Evolutionary conservation across 345 rosid species (phyloP), one percentile per base, ranked within the genome.

Genomic region (Erodium maritimum): DNA sequence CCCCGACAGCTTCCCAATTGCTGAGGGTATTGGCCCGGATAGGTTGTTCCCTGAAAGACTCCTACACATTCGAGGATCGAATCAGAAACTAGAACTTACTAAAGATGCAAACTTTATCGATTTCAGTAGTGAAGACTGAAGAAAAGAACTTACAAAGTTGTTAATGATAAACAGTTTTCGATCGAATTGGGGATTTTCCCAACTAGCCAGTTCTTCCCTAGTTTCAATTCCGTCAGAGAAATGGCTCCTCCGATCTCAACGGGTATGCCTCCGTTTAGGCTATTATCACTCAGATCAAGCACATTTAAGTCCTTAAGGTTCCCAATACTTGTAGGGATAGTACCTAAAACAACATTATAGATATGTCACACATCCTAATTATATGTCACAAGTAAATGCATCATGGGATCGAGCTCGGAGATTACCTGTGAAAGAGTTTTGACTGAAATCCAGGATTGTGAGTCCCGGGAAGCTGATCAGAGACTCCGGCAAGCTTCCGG

Each of bases 221-320:
- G 76, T 62, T 86, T 77, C 79, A 91, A 62, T 64, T 81, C 86
- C 66, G 73, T 72, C 69, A 91, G 71, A 63, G 95, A 80, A 74
- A 60, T 61, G 54, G 86, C 93, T 64, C 80, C 83, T 22, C 95
- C 82, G 12, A 84, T 74, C 70, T 86, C 93, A 52, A 52, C 34
- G 48, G 96, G 94, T 71, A 91, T 69, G 58, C 74, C 77, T 52
- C 89, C 96, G 42, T 78, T 84, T 60, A 91, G 68, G 71, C 46
- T 62, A 66, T 91, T 91, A 18, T 60, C 66, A 68, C 96, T 82
- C 75, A 91, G 69, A 73, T 91, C 98, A 58, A 91, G 88, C 58
- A 79, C 71, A 37, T 24, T 17, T 69, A 91, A 61, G 54, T 64
- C 77, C 79, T 77, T 84, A 59, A 86, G 52, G 5, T 78, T 75